These are phyloP conservation scores for Colletotrichum agaves DNA, from an alignment of 2,329 filamentous ascomycete genomes.

Conservation along the genomic window DNA sequence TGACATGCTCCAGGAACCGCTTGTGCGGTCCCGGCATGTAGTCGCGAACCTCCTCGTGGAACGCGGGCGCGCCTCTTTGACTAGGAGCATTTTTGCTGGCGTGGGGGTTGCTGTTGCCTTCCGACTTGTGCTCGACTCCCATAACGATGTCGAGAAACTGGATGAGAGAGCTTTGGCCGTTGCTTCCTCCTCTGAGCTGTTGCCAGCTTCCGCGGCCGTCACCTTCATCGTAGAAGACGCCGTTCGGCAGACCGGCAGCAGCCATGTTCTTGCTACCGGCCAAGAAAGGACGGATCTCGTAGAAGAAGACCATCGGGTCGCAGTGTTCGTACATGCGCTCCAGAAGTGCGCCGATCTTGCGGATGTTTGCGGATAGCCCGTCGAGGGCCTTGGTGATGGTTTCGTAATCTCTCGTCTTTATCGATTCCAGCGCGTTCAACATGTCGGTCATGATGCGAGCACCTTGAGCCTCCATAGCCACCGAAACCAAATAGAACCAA, in stretches of 20 bases:
- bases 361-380: slow-evolving; percentile 73
- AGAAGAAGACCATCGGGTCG: slow-evolving; percentile 88
- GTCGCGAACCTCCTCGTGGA: slow-evolving; percentile 76
- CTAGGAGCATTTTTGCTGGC: slow-evolving; percentile 34
- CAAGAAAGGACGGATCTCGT: slow-evolving; percentile 86
- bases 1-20: slow-evolving; percentile 78
- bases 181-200: slow-evolving; percentile 88
- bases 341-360: slow-evolving; percentile 74
- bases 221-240: slow-evolving; percentile 85
- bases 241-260: slow-evolving; percentile 81
- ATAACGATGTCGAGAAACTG: slow-evolving; percentile 93
- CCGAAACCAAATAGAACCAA: slow-evolving; percentile 93
- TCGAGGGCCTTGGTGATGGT: slow-evolving; percentile 73
- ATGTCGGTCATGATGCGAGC: slow-evolving; percentile 81
- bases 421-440: slow-evolving; percentile 79
- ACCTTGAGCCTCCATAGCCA: slow-evolving; percentile 87
- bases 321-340: slow-evolving; percentile 91
- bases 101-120: slow-evolving; percentile 47
- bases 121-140: slow-evolving; percentile 77
- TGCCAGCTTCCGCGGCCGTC: slow-evolving; percentile 74
- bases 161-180: slow-evolving; percentile 91
- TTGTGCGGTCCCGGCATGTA: slow-evolving; percentile 93
- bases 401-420: slow-evolving; percentile 67
- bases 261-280: slow-evolving; percentile 95
- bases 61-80: slow-evolving; percentile 47